These are phyloP conservation scores for Gastrolobium villosum DNA, from an alignment of 306 rosid species.

Conservation along the genomic window DNA sequence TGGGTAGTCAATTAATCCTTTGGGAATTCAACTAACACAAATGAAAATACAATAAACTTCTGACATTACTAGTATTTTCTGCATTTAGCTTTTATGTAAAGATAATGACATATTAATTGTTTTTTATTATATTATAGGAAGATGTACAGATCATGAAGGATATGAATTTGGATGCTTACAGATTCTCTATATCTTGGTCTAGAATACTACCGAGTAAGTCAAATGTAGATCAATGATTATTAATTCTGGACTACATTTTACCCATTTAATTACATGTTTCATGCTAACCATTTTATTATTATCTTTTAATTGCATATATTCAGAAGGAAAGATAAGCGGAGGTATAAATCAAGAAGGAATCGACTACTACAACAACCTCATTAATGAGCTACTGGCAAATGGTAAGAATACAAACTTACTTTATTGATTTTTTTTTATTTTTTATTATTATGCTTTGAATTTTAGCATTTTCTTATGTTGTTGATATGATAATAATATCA, in stretches of 20 bases:
- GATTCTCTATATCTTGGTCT: conserved; percentile 84
- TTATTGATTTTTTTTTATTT: background rate
- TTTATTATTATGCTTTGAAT: background rate
- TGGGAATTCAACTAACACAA: too few species aligned
- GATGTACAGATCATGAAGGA: conserved; percentile 71
- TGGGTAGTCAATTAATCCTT: too few species aligned
- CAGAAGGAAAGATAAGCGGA: conserved; percentile 64
- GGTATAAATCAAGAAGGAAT: conserved; percentile 69
- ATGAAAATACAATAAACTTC: too few species aligned
- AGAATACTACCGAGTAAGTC: conserved; percentile 70
- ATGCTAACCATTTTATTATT: background rate
- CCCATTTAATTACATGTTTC: background rate
- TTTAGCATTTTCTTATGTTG: background rate
- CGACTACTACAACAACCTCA: conserved; percentile 66
- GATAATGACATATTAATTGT: too few species aligned
- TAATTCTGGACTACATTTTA: background rate
- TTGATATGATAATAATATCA: background rate
- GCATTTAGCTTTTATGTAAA: background rate
- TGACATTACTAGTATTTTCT: background rate
- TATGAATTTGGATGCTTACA: conserved; percentile 67
- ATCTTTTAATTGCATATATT: background rate
- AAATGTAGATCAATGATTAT: background rate
- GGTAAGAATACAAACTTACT: conserved; percentile 40
- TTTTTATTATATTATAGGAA: conserved; percentile 48
- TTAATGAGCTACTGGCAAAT: conserved; percentile 58